Evolutionary conservation across 2,329 filamentous ascomycete genomes (phyloP), one percentile per base, ranked within the genome.

Genomic region (Fusarium falciforme): DNA sequence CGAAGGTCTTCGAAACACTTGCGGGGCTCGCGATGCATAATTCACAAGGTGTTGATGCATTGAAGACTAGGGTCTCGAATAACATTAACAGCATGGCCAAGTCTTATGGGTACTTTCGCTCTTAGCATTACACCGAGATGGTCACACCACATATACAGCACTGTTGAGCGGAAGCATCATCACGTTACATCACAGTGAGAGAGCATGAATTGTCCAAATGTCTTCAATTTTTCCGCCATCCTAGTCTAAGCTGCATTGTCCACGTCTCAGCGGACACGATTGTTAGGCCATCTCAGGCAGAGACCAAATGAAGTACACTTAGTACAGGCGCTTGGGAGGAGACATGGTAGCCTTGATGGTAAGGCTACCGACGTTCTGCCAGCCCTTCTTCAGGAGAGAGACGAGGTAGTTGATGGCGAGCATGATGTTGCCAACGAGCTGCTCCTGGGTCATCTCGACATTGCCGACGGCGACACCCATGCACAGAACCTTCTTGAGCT

Each of bases 331-430:
- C 91, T 95, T 96, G 81, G 96, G 96, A 80, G 96, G 96, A 87
- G 94, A 98, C 96, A 99, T 99, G 90, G 94, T 94, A 89, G 96
- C 96, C 94, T 99, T 99, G 92, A 99, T 96, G 86, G 95, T 98
- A 89, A 99, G 92, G 91, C 93, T 96, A 86, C 96, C 96, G 83
- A 99, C 96, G 92, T 99, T 99, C 92, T 99, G 96, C 96, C 96
- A 99, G 86, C 96, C 96, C 94, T 99, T 99, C 95, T 99, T 99
- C 86, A 99, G 90, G 81, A 99, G 91, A 77, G 95, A 98, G 86
- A 99, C 96, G 79, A 99, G 93, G 92, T 99, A 99, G 94, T 99
- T 99, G 93, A 99, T 98, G 88, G 96, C 91, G 89, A 99, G 89
- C 96, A 99, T 99, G 89, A 98, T 95, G 93, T 99, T 99, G 85